Base-by-base conservation (phyloP, 805 yeast genomes). In the Ogataea pignaliae region DNA sequence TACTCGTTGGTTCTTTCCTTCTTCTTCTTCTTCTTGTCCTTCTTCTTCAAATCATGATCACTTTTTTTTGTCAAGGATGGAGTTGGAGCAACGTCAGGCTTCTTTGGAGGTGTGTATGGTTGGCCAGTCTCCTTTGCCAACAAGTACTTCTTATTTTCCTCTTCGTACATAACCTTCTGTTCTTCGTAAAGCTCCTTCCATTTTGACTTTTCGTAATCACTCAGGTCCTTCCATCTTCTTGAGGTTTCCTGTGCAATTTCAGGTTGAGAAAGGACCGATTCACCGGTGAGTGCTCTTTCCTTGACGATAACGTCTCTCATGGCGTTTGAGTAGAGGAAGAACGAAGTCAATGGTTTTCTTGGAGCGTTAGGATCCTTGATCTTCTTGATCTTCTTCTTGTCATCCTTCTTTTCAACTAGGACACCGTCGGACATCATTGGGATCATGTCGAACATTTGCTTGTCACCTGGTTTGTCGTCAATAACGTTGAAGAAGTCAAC, bases 351-450 rank as follows among this genome's bases (percentile, higher is more conserved):
- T 13, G 99, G 98, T 59, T 89, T 89, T 73, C 87, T 88, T 47
- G 99, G 99, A 37, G 96, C 97, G 58, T 86, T 83, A 41, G 97
- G 97, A 66, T 91, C 98, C 55, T 67, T 72, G 42, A 67, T 72
- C 33, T 62, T 69, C 56, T 71, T 73, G 56, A 68, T 71, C 56
- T 76, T 79, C 66, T 78, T 83, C 45, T 63, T 72, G 72, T 37
- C 57, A 46, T 53, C 60, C 51, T 66, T 69, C 71, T 49, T 63
- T 53, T 52, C 57, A 26, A 43, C 49, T 14, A 56, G 72, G 45
- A 72, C 71, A 26, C 58, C 63, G 38, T 67, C 64, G 18, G 57
- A 59, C 30, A 69, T 63, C 40, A 73, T 66, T n/a, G 51, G 55
- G 41, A 56, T 53, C 52, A 53, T 44, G 40, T 53, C 57, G 37